Percentiles rank a stretch among this genome's conserved stretches.
phyloP scores from a whole-genome alignment of 192 early-diverging fungal genomes.

The Paraglomus brasilianum region DNA sequence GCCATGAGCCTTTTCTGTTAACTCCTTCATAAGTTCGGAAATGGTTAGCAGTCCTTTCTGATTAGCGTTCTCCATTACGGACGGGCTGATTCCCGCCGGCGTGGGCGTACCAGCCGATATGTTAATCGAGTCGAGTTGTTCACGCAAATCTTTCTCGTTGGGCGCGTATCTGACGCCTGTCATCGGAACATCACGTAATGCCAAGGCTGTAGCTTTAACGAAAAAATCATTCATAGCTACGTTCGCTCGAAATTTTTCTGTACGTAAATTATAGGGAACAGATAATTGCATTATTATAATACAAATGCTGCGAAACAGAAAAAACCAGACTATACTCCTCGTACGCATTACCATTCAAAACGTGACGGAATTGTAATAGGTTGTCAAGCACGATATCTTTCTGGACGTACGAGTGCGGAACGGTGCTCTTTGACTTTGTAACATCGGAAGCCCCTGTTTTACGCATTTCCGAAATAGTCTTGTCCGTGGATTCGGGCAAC shows the following conservation, averaged over 20 bases:
- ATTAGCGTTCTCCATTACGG: slow-evolving; percentile 76
- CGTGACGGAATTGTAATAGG: slow-evolving; percentile 45
- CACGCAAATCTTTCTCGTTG: slow-evolving; percentile 55
- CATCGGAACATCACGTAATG: slow-evolving; percentile 81
- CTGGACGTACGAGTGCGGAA: slow-evolving; percentile 65
- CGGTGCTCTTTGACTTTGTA: slow-evolving; percentile 54
- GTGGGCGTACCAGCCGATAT: slow-evolving; percentile 85
- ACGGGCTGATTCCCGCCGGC: slow-evolving; percentile 78
- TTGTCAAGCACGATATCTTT: slow-evolving; percentile 49
- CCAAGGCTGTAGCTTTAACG: slow-evolving; percentile 83
- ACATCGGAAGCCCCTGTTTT: slow-evolving; percentile 61
- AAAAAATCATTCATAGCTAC: slow-evolving; percentile 95
- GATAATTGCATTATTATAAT: too few relatives aligned
- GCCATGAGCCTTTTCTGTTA: slow-evolving; percentile 76
- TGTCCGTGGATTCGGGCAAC: slow-evolving; percentile 56
- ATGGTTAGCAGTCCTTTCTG: slow-evolving; percentile 70
- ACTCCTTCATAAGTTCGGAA: slow-evolving; percentile 67
- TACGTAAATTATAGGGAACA: too few relatives aligned
- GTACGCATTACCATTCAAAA: slow-evolving; percentile 42
- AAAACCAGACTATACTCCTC: not conserved
- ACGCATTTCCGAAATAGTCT: slow-evolving; percentile 57
- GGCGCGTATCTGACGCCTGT: slow-evolving; percentile 58
- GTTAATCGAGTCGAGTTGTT: slow-evolving; percentile 78
- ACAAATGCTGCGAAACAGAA: too few relatives aligned
- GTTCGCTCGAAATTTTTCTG: slow-evolving; percentile 41